Base-by-base conservation (phyloP, 192 early-diverging fungal genomes). In the Dissophora globulifera region DNA sequence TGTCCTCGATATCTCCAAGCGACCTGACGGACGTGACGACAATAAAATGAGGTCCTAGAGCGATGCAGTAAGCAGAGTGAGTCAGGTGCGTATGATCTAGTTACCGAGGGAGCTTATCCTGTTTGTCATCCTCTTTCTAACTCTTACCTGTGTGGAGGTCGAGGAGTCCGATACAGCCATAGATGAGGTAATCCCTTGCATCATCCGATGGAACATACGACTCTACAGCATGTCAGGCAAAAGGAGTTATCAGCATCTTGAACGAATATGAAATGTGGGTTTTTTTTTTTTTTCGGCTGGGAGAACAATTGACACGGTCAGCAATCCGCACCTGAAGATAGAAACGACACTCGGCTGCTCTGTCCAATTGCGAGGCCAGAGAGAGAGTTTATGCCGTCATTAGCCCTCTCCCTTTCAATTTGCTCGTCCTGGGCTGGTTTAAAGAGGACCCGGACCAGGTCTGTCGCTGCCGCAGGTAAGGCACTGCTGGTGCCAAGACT, bases 1-100 rank as follows among this genome's bases (percentile, higher is more conserved):
- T 69, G 30, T 74, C 78, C 45, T 64, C 68, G 19, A 84, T 65
- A 16, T 81, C 41, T 7, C 82, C 82, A 23, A 81, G 50, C 11
- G 57, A 4, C 13, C 78, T 78, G 23, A 71, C 61, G 1, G 80
- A 59, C 12, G 79, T 66, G 26, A 84, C 74, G 42, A 79, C 78
- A 7, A 78, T 55, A 19, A 84, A 41, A 30, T 79, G 62, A 11
- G 71, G 71, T 5, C 71, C 71, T 75, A 45, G 5, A n/a, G 16
- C 38, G 38, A 40, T 10, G 38, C n/a, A 45, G 43, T 17, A 45
- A 45, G 43, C 17, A n/a, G 43, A 9, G 17, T 17, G 16, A 45
- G n/a, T n/a, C n/a, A n/a, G n/a, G n/a, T n/a, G n/a, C n/a, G n/a
- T n/a, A n/a, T n/a, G n/a, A n/a, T n/a, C n/a, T n/a, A n/a, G n/a